These are phyloP conservation scores for Fusarium oligoseptatum DNA, from an alignment of 2,329 filamentous ascomycete species.

Conservation along the genomic window DNA sequence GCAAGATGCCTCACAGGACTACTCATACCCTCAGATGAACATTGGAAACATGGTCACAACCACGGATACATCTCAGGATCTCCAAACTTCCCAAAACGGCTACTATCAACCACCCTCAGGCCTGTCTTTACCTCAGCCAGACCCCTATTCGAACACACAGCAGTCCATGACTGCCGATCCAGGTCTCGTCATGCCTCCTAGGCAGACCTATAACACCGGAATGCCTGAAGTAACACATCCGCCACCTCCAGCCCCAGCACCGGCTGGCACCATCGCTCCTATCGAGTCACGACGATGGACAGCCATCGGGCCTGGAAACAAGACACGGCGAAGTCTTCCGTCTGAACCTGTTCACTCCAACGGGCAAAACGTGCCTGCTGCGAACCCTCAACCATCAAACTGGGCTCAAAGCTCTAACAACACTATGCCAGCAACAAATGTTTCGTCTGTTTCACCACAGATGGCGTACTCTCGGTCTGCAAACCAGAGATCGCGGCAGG, in stretches of 20 bases:
- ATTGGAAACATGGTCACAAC: slow-evolving; percentile 46
- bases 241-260: slow-evolving; percentile 19
- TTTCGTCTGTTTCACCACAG: slow-evolving; percentile 32
- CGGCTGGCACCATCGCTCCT: slow-evolving; percentile 25
- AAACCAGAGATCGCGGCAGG: slow-evolving; percentile 12
- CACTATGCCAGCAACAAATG: slow-evolving; percentile 6
- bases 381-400: slow-evolving; percentile 31
- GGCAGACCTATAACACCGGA: slow-evolving; percentile 21
- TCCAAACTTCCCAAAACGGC: slow-evolving; percentile 31
- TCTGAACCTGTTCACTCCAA: slow-evolving; percentile 23
- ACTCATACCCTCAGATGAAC: slow-evolving; percentile 49
- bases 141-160: slow-evolving; percentile 34
- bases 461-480: slow-evolving; percentile 18
- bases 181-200: slow-evolving; percentile 34
- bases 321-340: slow-evolving; percentile 34
- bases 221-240: slow-evolving; percentile 29
- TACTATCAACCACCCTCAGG: slow-evolving; percentile 49
- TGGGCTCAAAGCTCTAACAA: slow-evolving; percentile 24
- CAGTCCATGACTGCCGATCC: slow-evolving; percentile 11
- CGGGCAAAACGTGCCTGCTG: slow-evolving; percentile 5
- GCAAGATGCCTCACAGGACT: slow-evolving; percentile 32
- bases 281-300: slow-evolving; percentile 32
- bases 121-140: slow-evolving; percentile 44
- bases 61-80: slow-evolving; percentile 36
- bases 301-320: slow-evolving; percentile 8